These are phyloP conservation scores for Sparassis latifolia DNA, from an alignment of 1,284 basidiomycete species.

Conservation along the genomic window DNA sequence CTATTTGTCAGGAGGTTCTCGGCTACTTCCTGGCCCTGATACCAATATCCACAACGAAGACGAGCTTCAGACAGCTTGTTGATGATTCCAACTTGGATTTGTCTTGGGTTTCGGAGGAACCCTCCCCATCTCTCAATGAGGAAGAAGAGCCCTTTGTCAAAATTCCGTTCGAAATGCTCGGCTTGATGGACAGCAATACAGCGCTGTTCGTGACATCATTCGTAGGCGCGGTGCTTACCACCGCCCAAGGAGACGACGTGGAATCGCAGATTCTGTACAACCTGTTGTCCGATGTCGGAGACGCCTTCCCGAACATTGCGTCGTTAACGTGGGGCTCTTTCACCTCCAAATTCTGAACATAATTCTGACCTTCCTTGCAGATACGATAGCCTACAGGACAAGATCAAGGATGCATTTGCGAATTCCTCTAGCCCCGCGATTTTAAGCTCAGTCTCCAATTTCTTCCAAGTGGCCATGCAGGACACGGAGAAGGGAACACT, in stretches of 20 bases:
- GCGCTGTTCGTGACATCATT: conserved; percentile 76
- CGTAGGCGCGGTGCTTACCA: conserved; percentile 67
- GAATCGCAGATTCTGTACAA: conserved; percentile 80
- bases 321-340: conserved; percentile 56
- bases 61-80: conserved; percentile 53
- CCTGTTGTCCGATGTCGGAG: conserved; percentile 71
- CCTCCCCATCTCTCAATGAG: conserved; percentile 27
- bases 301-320: conserved; percentile 68
- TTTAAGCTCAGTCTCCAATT: conserved; percentile 63
- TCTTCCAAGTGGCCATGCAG: conserved; percentile 64
- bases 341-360: conserved; percentile 1
- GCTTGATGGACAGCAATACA: conserved; percentile 55
- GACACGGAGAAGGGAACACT: conserved; percentile 51
- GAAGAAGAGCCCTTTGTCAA: conserved; percentile 46
- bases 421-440: conserved; percentile 70
- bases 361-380: conserved; percentile 29
- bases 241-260: conserved; percentile 74
- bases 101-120: conserved; percentile 36
- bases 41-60: conserved; percentile 56
- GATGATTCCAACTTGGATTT: conserved; percentile 53
- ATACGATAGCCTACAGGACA: conserved; percentile 75
- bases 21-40: conserved; percentile 82
- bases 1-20: conserved; percentile 54
- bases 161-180: conserved; percentile 55
- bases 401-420: conserved; percentile 71